Conservation (phyloP, 106 monocot genomes). For the Acorus calamus region DNA sequence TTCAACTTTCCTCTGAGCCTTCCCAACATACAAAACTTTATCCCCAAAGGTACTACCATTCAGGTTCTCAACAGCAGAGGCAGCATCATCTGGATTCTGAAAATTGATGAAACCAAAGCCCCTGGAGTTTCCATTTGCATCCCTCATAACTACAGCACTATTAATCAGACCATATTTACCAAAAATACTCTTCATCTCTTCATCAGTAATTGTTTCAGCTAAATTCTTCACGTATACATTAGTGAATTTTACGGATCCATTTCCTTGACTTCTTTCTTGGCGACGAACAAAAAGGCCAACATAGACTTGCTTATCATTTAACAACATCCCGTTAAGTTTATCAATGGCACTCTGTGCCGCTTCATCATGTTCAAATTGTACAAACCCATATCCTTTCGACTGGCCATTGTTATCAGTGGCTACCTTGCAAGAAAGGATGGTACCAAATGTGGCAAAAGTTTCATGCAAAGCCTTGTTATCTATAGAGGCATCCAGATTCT, state of each 20-base stretch:
- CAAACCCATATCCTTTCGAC: slow-evolving; percentile 62
- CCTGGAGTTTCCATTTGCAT: slow-evolving; percentile 43
- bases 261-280: slow-evolving; percentile 23
- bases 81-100: slow-evolving; percentile 35
- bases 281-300: slow-evolving; percentile 42
- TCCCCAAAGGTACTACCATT: slow-evolving; percentile 37
- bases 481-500: slow-evolving; percentile 14
- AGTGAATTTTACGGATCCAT: slow-evolving; percentile 37
- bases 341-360: slow-evolving; percentile 38
- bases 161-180: slow-evolving; percentile 33
- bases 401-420: slow-evolving; percentile 35
- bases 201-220: slow-evolving; percentile 27
- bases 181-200: slow-evolving; percentile 40
- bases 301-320: slow-evolving; percentile 41
- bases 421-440: slow-evolving; percentile 33
- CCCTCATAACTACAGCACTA: slow-evolving; percentile 49
- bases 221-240: slow-evolving; percentile 66
- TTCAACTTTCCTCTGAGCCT: slow-evolving; percentile 55
- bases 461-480: slow-evolving; percentile 14
- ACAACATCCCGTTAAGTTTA: slow-evolving; percentile 40
- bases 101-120: slow-evolving; percentile 65
- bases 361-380: slow-evolving; percentile 54
- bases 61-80: slow-evolving; percentile 28
- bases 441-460: slow-evolving; percentile 13
- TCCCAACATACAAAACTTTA: slow-evolving; percentile 49